phyloP scores from a whole-genome alignment of 2,329 filamentous ascomycete genomes.

The Pyrenochaeta sp. region DNA sequence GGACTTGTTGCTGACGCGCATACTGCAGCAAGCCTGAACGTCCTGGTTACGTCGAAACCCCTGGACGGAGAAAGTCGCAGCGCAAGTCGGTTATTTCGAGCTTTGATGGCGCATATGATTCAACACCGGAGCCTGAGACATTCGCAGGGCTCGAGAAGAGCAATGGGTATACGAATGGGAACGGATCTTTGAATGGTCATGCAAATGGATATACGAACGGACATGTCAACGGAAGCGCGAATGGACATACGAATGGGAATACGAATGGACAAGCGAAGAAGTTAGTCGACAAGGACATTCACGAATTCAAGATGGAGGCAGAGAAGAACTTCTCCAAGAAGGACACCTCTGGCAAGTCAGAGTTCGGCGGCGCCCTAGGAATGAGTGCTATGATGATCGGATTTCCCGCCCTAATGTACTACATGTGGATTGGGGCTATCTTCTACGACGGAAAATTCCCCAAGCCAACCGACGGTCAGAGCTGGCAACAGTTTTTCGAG shows the following conservation, averaged over 20 bases:
- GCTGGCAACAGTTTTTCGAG: slow-evolving; percentile 72
- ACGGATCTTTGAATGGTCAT: slow-evolving; percentile 41
- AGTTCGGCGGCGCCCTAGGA: slow-evolving; percentile 90
- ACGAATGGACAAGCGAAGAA: slow-evolving; percentile 49
- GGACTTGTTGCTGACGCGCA: slow-evolving; percentile 31
- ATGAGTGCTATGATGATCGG: slow-evolving; percentile 85
- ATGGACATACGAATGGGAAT: slow-evolving; percentile 18
- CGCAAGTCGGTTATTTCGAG: slow-evolving; percentile 51
- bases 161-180: slow-evolving; percentile 3
- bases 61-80: slow-evolving; percentile 53
- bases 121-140: slow-evolving; percentile 47
- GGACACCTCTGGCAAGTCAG: slow-evolving; percentile 64
- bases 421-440: slow-evolving; percentile 97
- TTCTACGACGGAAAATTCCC: slow-evolving; percentile 91
- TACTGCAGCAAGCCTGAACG: slow-evolving; percentile 49
- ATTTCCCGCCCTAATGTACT: slow-evolving; percentile 97
- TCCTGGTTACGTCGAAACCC: slow-evolving; percentile 60
- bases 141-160: slow-evolving; percentile 16
- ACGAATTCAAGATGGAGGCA: slow-evolving; percentile 41
- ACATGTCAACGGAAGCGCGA: slow-evolving; percentile 6
- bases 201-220: slow-evolving; percentile 47
- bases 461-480: slow-evolving; percentile 70
- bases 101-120: slow-evolving; percentile 36
- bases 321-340: slow-evolving; percentile 46
- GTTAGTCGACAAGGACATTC: slow-evolving; percentile 14